Base-by-base conservation (phyloP, 1,284 basidiomycete genomes). In the Ganoderma lucidum region DNA sequence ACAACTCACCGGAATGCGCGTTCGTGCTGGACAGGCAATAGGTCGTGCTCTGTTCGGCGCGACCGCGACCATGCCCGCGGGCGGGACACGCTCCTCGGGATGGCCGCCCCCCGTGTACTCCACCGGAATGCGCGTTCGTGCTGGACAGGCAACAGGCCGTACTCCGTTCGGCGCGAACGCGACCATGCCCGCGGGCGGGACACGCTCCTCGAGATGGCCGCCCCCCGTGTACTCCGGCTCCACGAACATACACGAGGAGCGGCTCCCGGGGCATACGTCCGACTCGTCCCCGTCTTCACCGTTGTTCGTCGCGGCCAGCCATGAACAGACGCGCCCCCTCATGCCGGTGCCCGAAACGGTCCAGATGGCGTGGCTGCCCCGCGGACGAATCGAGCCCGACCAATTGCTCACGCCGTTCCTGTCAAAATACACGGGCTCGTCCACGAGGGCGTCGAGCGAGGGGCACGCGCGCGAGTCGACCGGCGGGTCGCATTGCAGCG, bases 151-250 rank as follows among this genome's bases (percentile, higher is more conserved):
- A 56, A 30, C 15, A 8, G 32, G 17, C 32, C 53, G 30, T 56
- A 30, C 53, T 56, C 19, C 14, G 53, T 56, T 30, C 28, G 53
- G 14, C 53, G 6, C 53, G 53, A 56, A 17, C 30, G 53, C 53
- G 30, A 56, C 30, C 30, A 5, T 6, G 53, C 14, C 12, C 53
- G 53, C 6, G 30, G 32, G 12, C 23, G 48, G 23, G 48, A 51
- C 48, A 28, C 48, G 48, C 48, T 51, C 48, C 53, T 56, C 32
- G 53, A 35, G 53, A 15, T 56, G 53, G n/a, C 53, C 53, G 23
- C 9, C 30, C 5, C 53, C 53, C 28, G 15, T 9, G 17, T 56
- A 56, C 30, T 32, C 30, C 14, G 32, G 32, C 53, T 6, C 53
- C 53, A 14, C 8, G 48, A 5, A 32, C 53, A 28, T 30, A 15